phyloP scores from a whole-genome alignment of 2,329 filamentous ascomycete species.

The Neoarthrinium moseri region DNA sequence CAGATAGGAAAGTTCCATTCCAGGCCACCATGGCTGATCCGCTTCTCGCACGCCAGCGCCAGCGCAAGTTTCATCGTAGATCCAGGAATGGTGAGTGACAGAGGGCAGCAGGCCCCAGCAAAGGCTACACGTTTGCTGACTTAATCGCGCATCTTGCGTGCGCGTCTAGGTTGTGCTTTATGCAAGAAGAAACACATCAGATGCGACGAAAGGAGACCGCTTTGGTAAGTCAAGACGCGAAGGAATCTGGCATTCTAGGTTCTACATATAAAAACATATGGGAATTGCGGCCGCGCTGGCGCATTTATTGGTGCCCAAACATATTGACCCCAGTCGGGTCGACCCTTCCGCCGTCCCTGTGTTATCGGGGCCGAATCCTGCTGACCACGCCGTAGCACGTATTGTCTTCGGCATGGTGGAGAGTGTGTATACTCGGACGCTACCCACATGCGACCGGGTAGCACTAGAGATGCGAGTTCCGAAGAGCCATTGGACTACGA shows the following conservation, averaged over 20 bases:
- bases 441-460: conserved; percentile 16
- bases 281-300: background rate
- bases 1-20: no score
- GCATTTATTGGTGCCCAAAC: background rate
- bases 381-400: conserved; percentile 32
- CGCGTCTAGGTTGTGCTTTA: conserved; percentile 29
- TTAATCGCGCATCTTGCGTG: background rate
- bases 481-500: conserved; percentile 21
- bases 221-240: conserved; percentile 38
- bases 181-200: conserved; percentile 43
- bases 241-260: no score
- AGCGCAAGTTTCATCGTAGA: conserved; percentile 31
- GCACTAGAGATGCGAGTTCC: conserved; percentile 13
- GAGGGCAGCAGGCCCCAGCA: background rate
- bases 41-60: conserved; percentile 25
- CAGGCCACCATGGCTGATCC: conserved; percentile 13
- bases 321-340: background rate
- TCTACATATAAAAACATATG: no score
- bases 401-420: conserved; percentile 43
- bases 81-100: conserved; percentile 26
- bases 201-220: conserved; percentile 43
- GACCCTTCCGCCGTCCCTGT: background rate
- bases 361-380: background rate
- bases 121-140: conserved; percentile 2
- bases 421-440: conserved; percentile 34